Percentiles rank a stretch among this genome's conserved stretches.
Conservation (phyloP, 129 eudicot genomes). For the Cynara cardunculus region DNA sequence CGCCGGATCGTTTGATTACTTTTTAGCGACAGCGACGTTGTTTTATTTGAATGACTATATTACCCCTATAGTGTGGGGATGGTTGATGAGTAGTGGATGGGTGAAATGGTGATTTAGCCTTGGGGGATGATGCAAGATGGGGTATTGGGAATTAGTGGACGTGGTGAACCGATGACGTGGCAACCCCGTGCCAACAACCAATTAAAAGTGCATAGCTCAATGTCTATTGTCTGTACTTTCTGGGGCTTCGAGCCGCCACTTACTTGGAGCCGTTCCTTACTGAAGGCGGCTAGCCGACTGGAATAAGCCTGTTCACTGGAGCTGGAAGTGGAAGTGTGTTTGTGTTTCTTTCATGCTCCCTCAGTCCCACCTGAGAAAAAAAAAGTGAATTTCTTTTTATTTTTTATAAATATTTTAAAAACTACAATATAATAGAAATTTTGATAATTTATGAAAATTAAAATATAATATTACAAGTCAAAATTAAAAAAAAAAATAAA, state of each 20-base stretch:
- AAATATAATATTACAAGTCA: no score
- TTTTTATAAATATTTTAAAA: no score
- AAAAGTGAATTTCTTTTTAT: background rate
- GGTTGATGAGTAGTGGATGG: background rate
- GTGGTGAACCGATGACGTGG: slow-evolving; percentile 60
- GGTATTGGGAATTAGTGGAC: slow-evolving; percentile 47
- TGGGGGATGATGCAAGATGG: slow-evolving; percentile 17
- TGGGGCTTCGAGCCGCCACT: slow-evolving; percentile 29
- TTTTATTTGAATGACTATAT: slow-evolving; percentile 16
- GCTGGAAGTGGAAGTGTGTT: background rate
- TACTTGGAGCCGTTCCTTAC: slow-evolving; percentile 6
- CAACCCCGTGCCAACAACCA: slow-evolving; percentile 42
- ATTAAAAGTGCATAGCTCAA: slow-evolving; percentile 29
- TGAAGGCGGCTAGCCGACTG: slow-evolving; percentile 26
- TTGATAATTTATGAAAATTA: no score
- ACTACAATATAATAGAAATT: no score
- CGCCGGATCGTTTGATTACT: slow-evolving; percentile 47
- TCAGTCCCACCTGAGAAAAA: no score
- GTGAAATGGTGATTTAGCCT: background rate
- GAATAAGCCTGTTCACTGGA: background rate
- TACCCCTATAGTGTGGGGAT: slow-evolving; percentile 6
- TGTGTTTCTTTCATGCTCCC: background rate
- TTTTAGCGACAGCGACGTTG: slow-evolving; percentile 49
- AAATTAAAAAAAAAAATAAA: no score
- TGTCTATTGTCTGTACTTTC: slow-evolving; percentile 18